Base-by-base conservation (phyloP, 2,329 filamentous ascomycete species). In the Epicoccum nigrum region DNA sequence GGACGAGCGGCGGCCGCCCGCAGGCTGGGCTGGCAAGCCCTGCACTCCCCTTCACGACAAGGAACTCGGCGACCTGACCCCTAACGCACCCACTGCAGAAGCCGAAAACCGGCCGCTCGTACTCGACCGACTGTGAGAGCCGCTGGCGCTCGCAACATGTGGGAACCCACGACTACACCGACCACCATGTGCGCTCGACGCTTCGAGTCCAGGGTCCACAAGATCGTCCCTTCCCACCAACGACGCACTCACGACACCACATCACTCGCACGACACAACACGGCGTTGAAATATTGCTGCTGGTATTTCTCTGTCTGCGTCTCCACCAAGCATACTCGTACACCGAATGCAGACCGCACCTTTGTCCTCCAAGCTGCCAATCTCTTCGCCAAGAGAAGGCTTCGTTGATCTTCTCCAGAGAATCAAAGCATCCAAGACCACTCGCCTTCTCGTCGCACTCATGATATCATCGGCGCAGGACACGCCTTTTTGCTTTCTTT, bases 381-480 rank as follows among this genome's bases (percentile, higher is more conserved):
- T 6, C 7, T 6, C 8, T 27, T 7, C 9, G 15, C 15, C 32
- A 34, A 15, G 23, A 25, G 23, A 25, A 9, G 23, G 6, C 9
- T 33, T 21, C 16, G 46, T 39, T 42, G 8, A 43, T 38, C 4
- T 41, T 45, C 32, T 34, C 38, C 32, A 39, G 27, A 28, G 42
- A 54, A 38, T 33, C 28, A 23, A 49, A 46, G 48, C 51, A 62
- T 59, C 55, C 58, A 55, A 59, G 58, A 49, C 55, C 48, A 43
- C 56, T 55, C 56, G 51, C 54, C 54, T n/a, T n/a, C n/a, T 64
- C 58, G 45, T 63, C 61, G 20, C 37, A 42, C 30, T 48, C 52
- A 33, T 51, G 45, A 64, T 45, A 32, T 60, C 62, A 45, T 63
- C 39, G 60, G 48, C 55, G 33, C 16, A n/a, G 4, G 35, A 31